Conservation (phyloP, 805 yeast genomes). For the Metschnikowia continentalis region DNA sequence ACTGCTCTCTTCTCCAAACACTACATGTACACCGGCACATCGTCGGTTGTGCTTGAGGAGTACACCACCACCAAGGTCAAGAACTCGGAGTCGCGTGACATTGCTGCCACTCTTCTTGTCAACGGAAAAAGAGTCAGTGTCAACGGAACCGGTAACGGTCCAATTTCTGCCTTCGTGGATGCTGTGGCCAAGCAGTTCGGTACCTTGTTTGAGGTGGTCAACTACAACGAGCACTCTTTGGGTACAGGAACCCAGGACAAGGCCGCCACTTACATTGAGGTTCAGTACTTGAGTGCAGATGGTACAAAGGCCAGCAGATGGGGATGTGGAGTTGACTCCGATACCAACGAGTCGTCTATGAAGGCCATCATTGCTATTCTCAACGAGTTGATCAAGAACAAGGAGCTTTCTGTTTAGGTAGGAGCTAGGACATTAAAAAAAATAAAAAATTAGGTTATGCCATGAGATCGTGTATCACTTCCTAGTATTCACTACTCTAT, state of each 20-base stretch:
- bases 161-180: conserved; percentile 67
- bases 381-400: conserved; percentile 23
- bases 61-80: conserved; percentile 22
- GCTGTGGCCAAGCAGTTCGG: conserved; percentile 54
- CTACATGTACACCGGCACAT: conserved; percentile 39
- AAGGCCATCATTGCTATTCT: conserved; percentile 26
- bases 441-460: too few relatives aligned
- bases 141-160: conserved; percentile 71
- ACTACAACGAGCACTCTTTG: conserved; percentile 69
- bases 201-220: conserved; percentile 55
- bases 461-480: too few relatives aligned
- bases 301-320: conserved; percentile 33
- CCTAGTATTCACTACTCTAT: too few relatives aligned
- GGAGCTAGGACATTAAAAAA: too few relatives aligned
- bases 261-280: conserved; percentile 73
- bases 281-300: conserved; percentile 31
- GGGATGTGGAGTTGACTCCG: conserved; percentile 44
- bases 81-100: conserved; percentile 20
- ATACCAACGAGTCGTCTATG: conserved; percentile 40
- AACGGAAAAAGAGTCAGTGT: conserved; percentile 29
- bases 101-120: conserved; percentile 19
- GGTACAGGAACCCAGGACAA: conserved; percentile 67
- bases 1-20: conserved; percentile 49
- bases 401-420: conserved; percentile 26
- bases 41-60: conserved; percentile 20